Conservation (phyloP, 306 rosid species). For the Aeschynomene evenia region DNA sequence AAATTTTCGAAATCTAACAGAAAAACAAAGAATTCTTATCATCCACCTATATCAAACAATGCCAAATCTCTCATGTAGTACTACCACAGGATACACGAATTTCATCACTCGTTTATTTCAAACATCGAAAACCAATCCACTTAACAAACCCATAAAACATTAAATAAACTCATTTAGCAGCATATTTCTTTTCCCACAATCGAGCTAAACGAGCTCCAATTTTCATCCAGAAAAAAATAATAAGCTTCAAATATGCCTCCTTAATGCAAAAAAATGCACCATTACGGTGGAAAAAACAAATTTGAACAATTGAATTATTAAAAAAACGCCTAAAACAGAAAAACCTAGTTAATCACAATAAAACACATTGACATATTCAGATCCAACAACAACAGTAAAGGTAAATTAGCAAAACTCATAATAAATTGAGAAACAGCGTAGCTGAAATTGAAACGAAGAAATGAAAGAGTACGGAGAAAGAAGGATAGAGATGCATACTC, state of each 20-base stretch:
- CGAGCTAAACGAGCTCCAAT: not conserved
- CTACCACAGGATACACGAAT: not conserved
- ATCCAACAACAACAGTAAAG: not conserved
- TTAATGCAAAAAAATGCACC: not conserved
- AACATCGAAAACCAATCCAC: not conserved
- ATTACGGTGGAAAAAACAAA: not conserved
- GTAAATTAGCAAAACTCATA: not conserved
- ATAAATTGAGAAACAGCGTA: not conserved
- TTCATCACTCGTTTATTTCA: not conserved
- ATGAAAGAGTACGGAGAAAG: not conserved
- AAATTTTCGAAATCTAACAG: not conserved
- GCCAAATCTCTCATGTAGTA: not conserved
- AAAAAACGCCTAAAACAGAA: not conserved
- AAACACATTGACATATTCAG: not conserved
- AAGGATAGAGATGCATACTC: constrained; percentile 34
- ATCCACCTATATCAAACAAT: no score
- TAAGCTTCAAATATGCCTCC: not conserved
- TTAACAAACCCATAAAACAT: not conserved
- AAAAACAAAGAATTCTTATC: not conserved
- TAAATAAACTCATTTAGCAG: not conserved
- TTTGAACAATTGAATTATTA: not conserved
- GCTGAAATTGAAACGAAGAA: not conserved
- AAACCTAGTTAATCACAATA: not conserved
- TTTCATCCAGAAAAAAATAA: not conserved
- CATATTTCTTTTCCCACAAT: not conserved